A percentile compares a stretch with the other conserved stretches of the same genome.
These are phyloP conservation scores for slime mould (Dictyostelium discoideum) DNA, from an alignment of 78 protist genomes.

Conservation along the genomic window dicty_2.7 NC_007088.5:5337001-5337500, in stretches of 20 bases:
- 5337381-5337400: constrained; percentile 84
- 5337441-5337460: too few relatives aligned
- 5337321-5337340: constrained; percentile 85
- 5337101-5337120: not conserved
- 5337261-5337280: not conserved
- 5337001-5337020: not conserved
- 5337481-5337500: not conserved
- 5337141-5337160: not conserved
- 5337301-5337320: constrained; percentile 18
- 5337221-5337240: not conserved
- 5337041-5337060: not conserved
- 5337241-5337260: not conserved
- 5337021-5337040: not conserved
- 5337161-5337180: not conserved
- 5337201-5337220: not conserved
- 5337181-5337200: not conserved
- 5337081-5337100: not conserved
- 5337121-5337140: not conserved
- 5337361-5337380: constrained; percentile 73
- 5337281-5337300: not conserved
- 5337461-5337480: not conserved
- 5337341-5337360: constrained; percentile 81
- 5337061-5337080: not conserved
- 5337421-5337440: not conserved
- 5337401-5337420: not conserved